A percentile compares a stretch with the other conserved stretches of the same genome.
phyloP scores from a whole-genome alignment of 306 rosid genomes.

The Alnus rubra region DNA sequence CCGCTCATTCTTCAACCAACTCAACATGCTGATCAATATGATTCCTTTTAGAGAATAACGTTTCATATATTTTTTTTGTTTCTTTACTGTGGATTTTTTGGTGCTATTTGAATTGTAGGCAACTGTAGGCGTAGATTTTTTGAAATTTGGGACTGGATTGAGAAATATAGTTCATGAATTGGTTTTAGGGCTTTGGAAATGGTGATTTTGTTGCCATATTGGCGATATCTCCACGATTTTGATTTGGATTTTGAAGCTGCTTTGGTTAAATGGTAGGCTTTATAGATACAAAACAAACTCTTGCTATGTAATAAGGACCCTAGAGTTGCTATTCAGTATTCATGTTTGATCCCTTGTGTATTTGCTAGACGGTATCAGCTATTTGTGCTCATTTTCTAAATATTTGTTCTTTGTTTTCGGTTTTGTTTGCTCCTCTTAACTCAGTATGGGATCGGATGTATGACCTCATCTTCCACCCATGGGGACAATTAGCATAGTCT shows the following conservation, averaged over 20 bases:
- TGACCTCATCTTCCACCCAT: background rate
- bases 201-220: background rate
- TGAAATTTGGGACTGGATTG: background rate
- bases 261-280: background rate
- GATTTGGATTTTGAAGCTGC: background rate
- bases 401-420: background rate
- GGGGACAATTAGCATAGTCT: background rate
- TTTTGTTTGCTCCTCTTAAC: background rate
- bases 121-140: background rate
- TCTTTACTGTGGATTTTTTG: background rate
- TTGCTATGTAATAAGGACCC: background rate
- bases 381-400: background rate
- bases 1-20: background rate
- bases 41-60: background rate
- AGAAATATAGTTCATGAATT: background rate
- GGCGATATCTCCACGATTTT: background rate
- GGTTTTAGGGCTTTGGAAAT: background rate
- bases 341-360: background rate
- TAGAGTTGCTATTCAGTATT: background rate
- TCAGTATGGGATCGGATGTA: background rate
- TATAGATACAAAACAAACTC: background rate
- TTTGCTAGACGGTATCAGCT: background rate
- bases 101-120: background rate
- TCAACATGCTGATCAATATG: background rate
- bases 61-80: background rate